These are phyloP conservation scores for Ceratocystis destructans DNA, from an alignment of 2,329 filamentous ascomycete genomes.

Conservation along the genomic window DNA sequence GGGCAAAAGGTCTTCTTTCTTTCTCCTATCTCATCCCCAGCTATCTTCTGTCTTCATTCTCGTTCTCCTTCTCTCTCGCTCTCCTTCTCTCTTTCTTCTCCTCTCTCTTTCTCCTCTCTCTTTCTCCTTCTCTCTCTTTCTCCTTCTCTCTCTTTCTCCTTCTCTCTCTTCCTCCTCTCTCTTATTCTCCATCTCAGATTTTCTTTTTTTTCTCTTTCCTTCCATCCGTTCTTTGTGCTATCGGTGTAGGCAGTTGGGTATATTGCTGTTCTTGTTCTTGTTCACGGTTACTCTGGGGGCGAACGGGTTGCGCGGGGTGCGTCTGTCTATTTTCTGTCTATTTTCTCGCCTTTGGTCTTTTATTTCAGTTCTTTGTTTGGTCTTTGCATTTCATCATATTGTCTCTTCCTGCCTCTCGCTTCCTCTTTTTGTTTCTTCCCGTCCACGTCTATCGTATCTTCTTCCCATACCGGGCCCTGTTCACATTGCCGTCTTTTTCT, in stretches of 20 bases:
- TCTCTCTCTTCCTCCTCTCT: background rate
- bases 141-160: background rate
- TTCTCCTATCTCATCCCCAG: no score
- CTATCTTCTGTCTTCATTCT: background rate
- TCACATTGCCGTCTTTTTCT: background rate
- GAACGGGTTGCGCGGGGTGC: slow-evolving; percentile 5
- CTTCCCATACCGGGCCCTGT: background rate
- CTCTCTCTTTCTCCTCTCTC: background rate
- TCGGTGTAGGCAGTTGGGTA: slow-evolving; percentile 12
- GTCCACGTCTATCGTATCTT: background rate
- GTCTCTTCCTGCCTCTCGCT: background rate
- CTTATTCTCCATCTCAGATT: background rate
- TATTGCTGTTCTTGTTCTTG: slow-evolving; percentile 7
- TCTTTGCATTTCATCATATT: background rate
- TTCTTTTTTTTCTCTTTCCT: background rate
- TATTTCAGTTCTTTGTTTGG: slow-evolving; percentile 2
- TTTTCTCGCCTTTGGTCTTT: slow-evolving; percentile 2
- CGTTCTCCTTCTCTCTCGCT: background rate
- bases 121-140: background rate
- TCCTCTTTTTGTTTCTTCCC: no score
- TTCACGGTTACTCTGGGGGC: slow-evolving; percentile 10
- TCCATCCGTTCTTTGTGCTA: slow-evolving; percentile 2
- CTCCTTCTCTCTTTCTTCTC: background rate
- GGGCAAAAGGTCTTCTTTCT: no score
- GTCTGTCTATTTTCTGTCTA: background rate